These are phyloP conservation scores for Halocafeteria seosinensis DNA, from an alignment of 108 stramenopile species.

Conservation along the genomic window DNA sequence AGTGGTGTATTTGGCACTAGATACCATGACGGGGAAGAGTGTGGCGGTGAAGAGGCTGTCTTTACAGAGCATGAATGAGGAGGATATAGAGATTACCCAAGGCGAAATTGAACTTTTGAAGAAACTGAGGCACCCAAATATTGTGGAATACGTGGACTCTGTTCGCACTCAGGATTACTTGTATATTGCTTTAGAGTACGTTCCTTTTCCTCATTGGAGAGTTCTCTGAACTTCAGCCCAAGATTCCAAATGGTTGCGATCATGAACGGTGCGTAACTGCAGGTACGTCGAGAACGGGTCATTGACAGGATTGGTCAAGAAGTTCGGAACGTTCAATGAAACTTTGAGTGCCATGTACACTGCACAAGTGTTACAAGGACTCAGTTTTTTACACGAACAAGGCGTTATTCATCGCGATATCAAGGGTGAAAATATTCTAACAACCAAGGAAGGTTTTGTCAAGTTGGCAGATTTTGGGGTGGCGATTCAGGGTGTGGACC, in stretches of 20 bases:
- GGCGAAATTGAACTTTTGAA: constrained; percentile 38
- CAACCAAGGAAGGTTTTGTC: constrained; percentile 16
- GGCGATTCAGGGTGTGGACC: neutral
- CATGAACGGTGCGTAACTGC: too few species aligned
- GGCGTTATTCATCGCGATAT: constrained; percentile 45
- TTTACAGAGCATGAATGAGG: constrained; percentile 18
- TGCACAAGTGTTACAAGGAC: constrained; percentile 31
- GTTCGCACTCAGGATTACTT: constrained; percentile 13
- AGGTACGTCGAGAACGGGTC: constrained; percentile 36
- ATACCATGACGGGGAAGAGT: constrained; percentile 26
- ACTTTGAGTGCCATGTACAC: constrained; percentile 38
- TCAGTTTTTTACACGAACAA: constrained; percentile 38
- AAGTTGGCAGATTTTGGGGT: constrained; percentile 40
- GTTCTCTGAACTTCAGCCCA: too few species aligned
- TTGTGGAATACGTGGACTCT: constrained; percentile 43
- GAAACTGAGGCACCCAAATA: constrained; percentile 43
- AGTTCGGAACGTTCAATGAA: constrained; percentile 37
- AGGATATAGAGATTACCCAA: constrained; percentile 13
- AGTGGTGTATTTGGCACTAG: constrained; percentile 30
- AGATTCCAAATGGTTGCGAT: too few species aligned
- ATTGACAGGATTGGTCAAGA: constrained; percentile 5
- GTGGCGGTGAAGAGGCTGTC: constrained; percentile 35
- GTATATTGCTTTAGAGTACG: too few species aligned
- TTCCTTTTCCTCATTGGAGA: too few species aligned
- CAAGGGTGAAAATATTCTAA: constrained; percentile 46